Conservation (phyloP, 306 rosid species). For the Vigna trinervia region DNA sequence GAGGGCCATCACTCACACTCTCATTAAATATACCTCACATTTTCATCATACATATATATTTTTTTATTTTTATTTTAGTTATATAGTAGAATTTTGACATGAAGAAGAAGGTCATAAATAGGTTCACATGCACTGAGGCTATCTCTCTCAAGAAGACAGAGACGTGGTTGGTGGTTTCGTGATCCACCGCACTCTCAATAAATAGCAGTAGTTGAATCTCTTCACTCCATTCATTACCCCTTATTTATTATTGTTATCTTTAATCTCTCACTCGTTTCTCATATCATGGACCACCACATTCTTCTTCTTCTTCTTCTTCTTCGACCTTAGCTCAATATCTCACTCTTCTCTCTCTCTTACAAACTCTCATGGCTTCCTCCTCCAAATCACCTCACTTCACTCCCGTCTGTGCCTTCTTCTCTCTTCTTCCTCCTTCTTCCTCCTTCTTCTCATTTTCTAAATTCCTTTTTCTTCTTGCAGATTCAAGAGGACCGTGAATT, state of each 20-base stretch:
- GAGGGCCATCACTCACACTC: too few relatives aligned
- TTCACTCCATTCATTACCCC: too few relatives aligned
- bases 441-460: background rate
- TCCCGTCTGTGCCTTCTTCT: conserved; percentile 35
- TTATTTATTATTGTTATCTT: too few relatives aligned
- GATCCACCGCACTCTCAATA: conserved; percentile 38
- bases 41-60: too few relatives aligned
- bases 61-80: too few relatives aligned
- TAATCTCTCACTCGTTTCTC: too few relatives aligned
- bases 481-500: conserved; percentile 75
- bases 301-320: background rate
- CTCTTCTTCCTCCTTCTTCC: background rate
- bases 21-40: too few relatives aligned
- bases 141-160: background rate
- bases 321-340: background rate
- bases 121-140: background rate
- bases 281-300: conserved; percentile 31
- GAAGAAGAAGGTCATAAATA: too few relatives aligned
- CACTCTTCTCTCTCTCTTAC: background rate
- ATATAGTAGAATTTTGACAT: too few relatives aligned
- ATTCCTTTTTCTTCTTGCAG: conserved; percentile 45
- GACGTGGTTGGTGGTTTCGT: conserved; percentile 46
- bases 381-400: conserved; percentile 60
- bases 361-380: conserved; percentile 29
- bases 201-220: conserved; percentile 42